Evolutionary conservation across 2,329 filamentous ascomycete species (phyloP).

Genomic region (Penicillium sp.): DNA sequence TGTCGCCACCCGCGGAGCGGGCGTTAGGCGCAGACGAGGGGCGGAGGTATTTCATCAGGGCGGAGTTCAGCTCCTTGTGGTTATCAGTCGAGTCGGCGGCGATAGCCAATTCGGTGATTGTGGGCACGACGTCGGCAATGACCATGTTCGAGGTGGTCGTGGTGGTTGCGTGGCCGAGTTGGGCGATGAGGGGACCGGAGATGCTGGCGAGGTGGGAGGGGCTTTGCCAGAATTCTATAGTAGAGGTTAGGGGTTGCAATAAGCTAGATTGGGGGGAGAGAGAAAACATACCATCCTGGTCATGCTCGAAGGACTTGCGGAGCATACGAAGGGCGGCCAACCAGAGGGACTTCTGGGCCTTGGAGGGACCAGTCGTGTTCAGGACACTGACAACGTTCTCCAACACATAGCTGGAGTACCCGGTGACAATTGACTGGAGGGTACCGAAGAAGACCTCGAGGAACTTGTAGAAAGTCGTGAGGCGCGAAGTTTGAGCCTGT

Average conservation of each 20-base stretch:
- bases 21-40: conserved; percentile 44
- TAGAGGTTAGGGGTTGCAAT: conserved; percentile 11
- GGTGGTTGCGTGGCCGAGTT: conserved; percentile 55
- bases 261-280: neutral
- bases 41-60: conserved; percentile 75
- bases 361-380: conserved; percentile 36
- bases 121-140: conserved; percentile 62
- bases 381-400: conserved; percentile 71
- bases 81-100: conserved; percentile 84
- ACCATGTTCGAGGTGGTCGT: conserved; percentile 48
- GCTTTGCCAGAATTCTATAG: conserved; percentile 80
- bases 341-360: conserved; percentile 63
- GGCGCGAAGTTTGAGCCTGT: conserved; percentile 59
- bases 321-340: conserved; percentile 69
- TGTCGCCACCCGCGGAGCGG: conserved; percentile 50
- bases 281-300: conserved; percentile 66
- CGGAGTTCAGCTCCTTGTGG: conserved; percentile 81
- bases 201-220: conserved; percentile 81
- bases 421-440: conserved; percentile 88
- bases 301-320: conserved; percentile 75
- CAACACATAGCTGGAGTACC: conserved; percentile 81
- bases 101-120: conserved; percentile 75
- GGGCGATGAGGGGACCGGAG: conserved; percentile 66
- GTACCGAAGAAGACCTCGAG: conserved; percentile 75
- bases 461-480: conserved; percentile 79